Conservation (phyloP, 2,329 filamentous ascomycete genomes). For the Fusarium sp. region DNA sequence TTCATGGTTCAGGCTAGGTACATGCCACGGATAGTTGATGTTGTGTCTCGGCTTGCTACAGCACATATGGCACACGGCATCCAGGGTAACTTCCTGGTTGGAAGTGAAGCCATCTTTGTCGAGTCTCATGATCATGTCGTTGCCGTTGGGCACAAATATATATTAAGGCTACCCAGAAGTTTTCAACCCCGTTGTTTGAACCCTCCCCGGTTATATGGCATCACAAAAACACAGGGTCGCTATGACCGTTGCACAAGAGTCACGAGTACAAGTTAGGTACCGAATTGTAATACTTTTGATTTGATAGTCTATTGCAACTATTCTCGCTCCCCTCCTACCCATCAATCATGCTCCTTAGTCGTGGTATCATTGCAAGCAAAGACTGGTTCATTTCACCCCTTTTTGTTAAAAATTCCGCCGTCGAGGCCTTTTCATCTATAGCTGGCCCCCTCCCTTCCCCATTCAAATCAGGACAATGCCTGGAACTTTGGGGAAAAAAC, state of each 20-base stretch:
- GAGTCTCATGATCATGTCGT: not conserved
- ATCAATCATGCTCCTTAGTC: constrained; percentile 41
- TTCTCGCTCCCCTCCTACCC: constrained; percentile 8
- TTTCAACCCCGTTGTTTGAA: not conserved
- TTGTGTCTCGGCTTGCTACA: constrained; percentile 10
- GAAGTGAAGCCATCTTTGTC: not conserved
- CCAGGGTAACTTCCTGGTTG: not conserved
- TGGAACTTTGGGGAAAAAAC: not conserved
- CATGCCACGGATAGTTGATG: not conserved
- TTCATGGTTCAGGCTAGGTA: not conserved
- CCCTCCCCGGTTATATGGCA: not conserved
- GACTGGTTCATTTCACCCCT: not conserved
- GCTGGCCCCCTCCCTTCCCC: not conserved
- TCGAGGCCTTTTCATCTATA: constrained; percentile 38
- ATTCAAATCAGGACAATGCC: constrained; percentile 9
- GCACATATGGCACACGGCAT: constrained; percentile 15
- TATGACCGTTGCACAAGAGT: not conserved
- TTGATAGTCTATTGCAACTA: constrained; percentile 23
- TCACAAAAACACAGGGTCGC: not conserved
- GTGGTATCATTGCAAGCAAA: constrained; percentile 45
- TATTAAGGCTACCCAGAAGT: not conserved
- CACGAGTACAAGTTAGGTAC: not conserved
- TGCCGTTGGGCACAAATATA: not conserved
- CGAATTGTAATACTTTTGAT: constrained; percentile 17
- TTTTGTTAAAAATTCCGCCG: constrained; percentile 22